Conservation (phyloP, 2,329 filamentous ascomycete species). For the Trichoderma sp. region DNA sequence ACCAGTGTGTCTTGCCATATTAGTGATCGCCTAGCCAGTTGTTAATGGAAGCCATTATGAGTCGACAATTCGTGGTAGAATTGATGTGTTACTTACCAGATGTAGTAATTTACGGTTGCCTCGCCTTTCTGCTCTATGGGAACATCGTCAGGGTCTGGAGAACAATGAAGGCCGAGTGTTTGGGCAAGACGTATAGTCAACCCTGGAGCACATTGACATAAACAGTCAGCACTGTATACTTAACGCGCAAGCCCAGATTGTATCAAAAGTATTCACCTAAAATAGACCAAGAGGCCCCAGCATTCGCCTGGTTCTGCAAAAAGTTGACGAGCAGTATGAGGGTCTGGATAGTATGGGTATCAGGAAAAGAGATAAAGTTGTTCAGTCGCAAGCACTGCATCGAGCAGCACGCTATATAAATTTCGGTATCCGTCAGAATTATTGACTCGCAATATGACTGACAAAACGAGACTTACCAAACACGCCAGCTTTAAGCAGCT, state of each 20-base stretch:
- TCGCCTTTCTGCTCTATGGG: neutral
- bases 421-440: neutral
- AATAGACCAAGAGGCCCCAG: conserved; percentile 13
- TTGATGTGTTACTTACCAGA: neutral
- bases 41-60: neutral
- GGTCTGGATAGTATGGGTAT: conserved; percentile 5
- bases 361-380: conserved; percentile 2
- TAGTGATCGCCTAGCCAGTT: neutral
- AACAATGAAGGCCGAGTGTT: neutral
- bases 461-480: neutral
- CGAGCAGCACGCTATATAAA: conserved; percentile 1
- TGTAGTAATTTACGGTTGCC: conserved; percentile 6
- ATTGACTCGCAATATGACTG: too few relatives aligned
- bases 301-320: conserved; percentile 11
- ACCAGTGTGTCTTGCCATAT: conserved; percentile 19
- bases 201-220: neutral
- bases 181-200: conserved; percentile 8
- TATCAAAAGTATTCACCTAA: neutral
- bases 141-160: neutral
- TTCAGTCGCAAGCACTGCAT: conserved; percentile 9
- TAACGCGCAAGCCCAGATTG: too few relatives aligned
- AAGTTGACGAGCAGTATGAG: conserved; percentile 11
- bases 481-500: conserved; percentile 12
- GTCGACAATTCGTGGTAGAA: too few relatives aligned
- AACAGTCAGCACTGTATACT: neutral